These are phyloP conservation scores for Groenewaldozyma sp. DNA, from an alignment of 1,139 yeast species.

Conservation along the genomic window DNA sequence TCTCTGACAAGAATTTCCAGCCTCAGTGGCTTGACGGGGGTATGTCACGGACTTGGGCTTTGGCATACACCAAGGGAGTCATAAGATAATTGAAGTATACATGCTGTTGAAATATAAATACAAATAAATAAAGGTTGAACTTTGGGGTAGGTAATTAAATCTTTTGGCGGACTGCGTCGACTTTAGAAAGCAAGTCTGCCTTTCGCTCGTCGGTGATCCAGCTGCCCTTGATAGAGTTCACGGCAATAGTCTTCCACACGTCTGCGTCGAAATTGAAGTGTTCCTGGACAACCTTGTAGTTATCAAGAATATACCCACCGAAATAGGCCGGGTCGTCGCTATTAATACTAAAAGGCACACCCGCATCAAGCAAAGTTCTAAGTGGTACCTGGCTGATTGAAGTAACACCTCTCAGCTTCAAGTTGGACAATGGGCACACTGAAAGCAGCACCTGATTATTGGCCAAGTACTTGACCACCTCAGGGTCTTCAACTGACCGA, in stretches of 20 bases:
- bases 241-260: constrained; percentile 40
- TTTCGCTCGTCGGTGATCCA: constrained; percentile 54
- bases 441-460: constrained; percentile 47
- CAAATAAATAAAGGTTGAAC: too few species aligned
- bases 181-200: constrained; percentile 34
- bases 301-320: constrained; percentile 73
- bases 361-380: constrained; percentile 44
- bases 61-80: constrained; percentile 59
- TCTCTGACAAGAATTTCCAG: constrained; percentile 42
- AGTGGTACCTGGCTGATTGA: constrained; percentile 61
- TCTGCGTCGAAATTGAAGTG: constrained; percentile 49
- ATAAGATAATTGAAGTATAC: background rate
- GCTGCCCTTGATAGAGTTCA: constrained; percentile 49
- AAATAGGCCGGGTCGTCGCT: constrained; percentile 85
- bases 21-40: constrained; percentile 66
- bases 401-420: constrained; percentile 62
- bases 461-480: constrained; percentile 47
- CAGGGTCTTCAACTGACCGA: constrained; percentile 46
- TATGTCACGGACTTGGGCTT: constrained; percentile 81
- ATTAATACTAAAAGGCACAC: constrained; percentile 66
- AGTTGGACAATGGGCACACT: constrained; percentile 69
- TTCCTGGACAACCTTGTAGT: constrained; percentile 55
- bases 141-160: too few species aligned
- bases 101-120: background rate
- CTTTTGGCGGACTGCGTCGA: constrained; percentile 42